These are phyloP conservation scores for Parasitella parasitica DNA, from an alignment of 371 early-diverging fungal genomes.

Conservation along the genomic window DNA sequence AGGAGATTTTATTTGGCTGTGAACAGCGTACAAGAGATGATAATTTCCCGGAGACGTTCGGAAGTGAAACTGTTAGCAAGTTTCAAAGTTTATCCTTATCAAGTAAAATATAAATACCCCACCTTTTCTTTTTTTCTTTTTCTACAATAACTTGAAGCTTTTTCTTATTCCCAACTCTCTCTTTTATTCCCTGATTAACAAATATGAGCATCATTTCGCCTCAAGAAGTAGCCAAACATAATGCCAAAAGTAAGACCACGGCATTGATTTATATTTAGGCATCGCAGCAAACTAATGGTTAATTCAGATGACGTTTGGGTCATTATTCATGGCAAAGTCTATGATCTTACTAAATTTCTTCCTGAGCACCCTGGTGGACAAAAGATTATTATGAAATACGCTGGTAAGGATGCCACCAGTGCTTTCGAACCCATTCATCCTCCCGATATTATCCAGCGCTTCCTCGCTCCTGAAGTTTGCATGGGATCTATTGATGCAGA, in stretches of 20 bases:
- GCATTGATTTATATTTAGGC: background rate
- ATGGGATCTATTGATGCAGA: conserved; percentile 53
- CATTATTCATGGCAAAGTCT: conserved; percentile 79
- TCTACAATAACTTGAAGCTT: background rate
- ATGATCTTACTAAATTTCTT: conserved; percentile 79
- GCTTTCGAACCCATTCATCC: conserved; percentile 77
- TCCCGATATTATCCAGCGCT: conserved; percentile 58
- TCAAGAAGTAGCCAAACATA: conserved; percentile 73
- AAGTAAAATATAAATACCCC: background rate
- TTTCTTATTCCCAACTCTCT: conserved; percentile 2
- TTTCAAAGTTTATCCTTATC: background rate
- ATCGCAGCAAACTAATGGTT: too few species aligned
- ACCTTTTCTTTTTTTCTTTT: conserved; percentile 1
- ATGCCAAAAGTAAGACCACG: conserved; percentile 36
- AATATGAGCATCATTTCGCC: conserved; percentile 36
- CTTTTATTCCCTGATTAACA: too few species aligned
- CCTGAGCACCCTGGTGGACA: conserved; percentile 70
- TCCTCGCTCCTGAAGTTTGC: conserved; percentile 54
- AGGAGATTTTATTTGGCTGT: background rate
- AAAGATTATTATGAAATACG: conserved; percentile 64
- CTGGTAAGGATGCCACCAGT: conserved; percentile 80
- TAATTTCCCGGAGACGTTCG: conserved; percentile 1
- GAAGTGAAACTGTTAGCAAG: background rate
- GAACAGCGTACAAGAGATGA: background rate
- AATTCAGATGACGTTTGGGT: conserved; percentile 79